phyloP scores from a whole-genome alignment of 345 rosid genomes.

The Dovyalis caffra region DNA sequence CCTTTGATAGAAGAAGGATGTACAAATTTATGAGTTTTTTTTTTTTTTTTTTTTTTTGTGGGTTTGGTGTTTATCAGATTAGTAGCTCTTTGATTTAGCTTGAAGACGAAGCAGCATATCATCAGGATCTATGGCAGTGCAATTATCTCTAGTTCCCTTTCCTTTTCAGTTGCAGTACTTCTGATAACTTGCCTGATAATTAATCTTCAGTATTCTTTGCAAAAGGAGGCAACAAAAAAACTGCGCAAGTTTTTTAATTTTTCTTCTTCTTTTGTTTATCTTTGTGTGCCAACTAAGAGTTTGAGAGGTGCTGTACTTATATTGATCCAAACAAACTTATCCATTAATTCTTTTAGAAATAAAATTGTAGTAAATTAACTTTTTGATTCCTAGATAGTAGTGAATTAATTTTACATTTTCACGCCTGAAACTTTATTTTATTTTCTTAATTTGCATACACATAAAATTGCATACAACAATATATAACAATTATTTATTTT shows the following conservation, averaged over 20 bases:
- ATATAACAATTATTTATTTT: not conserved
- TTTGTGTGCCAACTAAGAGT: not conserved
- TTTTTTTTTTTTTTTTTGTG: too few relatives aligned
- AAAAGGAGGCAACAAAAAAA: not conserved
- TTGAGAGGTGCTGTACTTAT: slow-evolving; percentile 5
- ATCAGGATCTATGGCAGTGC: slow-evolving; percentile 1
- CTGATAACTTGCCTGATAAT: slow-evolving; percentile 29
- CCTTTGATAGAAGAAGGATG: slow-evolving; percentile 47
- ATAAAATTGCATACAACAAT: not conserved
- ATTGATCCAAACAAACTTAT: slow-evolving; percentile 7
- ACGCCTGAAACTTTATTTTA: not conserved
- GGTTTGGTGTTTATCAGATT: slow-evolving; percentile 16
- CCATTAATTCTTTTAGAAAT: not conserved
- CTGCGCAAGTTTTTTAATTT: not conserved
- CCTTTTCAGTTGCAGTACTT: not conserved
- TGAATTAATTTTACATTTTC: not conserved
- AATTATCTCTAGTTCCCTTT: not conserved
- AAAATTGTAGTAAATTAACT: too few relatives aligned
- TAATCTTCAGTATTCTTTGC: slow-evolving; percentile 10
- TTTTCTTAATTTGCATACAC: not conserved
- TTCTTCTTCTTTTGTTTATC: not conserved
- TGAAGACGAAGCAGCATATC: slow-evolving; percentile 24
- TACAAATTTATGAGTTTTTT: slow-evolving; percentile 33
- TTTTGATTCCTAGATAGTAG: too few relatives aligned
- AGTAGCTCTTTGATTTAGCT: slow-evolving; percentile 19